Evolutionary conservation across 441 rosid species (phyloP).

Genomic region (Pelargonium cotyledonis): DNA sequence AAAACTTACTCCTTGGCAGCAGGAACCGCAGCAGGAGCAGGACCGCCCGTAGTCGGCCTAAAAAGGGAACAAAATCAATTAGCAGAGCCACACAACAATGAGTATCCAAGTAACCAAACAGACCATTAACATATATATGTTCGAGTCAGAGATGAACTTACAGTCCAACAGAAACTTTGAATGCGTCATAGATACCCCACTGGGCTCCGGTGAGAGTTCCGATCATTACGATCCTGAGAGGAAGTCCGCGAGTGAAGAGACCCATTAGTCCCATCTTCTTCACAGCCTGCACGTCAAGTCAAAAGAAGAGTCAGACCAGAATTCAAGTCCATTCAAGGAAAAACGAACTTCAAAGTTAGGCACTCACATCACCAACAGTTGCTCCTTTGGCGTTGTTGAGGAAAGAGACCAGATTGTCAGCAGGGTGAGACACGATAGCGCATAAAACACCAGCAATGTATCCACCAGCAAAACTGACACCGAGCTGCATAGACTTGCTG

Average conservation of each 20-base stretch:
- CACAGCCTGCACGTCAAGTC: conserved; percentile 57
- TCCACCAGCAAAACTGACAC: conserved; percentile 93
- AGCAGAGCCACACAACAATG: conserved; percentile 8
- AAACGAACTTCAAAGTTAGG: no score
- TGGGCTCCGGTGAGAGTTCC: conserved; percentile 99
- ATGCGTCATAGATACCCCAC: conserved; percentile 95
- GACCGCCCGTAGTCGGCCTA: conserved; percentile 76
- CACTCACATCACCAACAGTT: conserved; percentile 66
- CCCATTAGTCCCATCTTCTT: conserved; percentile 88
- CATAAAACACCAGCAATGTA: conserved; percentile 88
- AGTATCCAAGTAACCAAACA: no score
- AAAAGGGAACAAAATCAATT: conserved; percentile 7
- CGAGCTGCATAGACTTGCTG: conserved; percentile 82
- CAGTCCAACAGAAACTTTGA: conserved; percentile 98
- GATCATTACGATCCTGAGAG: conserved; percentile 97
- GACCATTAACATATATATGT: no score
- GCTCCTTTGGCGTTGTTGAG: conserved; percentile 95
- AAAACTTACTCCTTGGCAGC: conserved; percentile 28
- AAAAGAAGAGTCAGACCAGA: no score
- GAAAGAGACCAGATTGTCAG: conserved; percentile 93
- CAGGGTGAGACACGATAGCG: conserved; percentile 86
- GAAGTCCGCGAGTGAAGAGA: conserved; percentile 95
- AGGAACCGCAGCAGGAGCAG: conserved; percentile 40
- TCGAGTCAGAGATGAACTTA: conserved; percentile 25
- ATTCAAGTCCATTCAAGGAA: no score